These are phyloP conservation scores for Trichophyton equinum DNA, from an alignment of 2,329 filamentous ascomycete genomes.

Conservation along the genomic window DNA sequence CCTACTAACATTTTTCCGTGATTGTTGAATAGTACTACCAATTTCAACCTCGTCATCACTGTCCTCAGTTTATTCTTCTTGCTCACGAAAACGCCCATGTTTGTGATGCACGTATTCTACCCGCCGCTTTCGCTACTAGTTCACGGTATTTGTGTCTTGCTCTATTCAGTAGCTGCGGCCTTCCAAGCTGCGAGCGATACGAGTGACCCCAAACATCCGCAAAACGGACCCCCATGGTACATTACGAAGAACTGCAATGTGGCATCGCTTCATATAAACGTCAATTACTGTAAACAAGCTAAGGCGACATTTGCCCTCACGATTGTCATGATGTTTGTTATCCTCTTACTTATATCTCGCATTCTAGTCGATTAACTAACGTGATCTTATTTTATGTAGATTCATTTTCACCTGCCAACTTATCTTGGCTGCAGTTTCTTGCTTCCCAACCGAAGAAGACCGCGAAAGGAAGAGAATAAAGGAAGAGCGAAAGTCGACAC, in stretches of 20 bases:
- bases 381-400: constrained; percentile 21
- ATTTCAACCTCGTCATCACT: constrained; percentile 49
- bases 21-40: constrained; percentile 39
- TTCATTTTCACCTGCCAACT: constrained; percentile 40
- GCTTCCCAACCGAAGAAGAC: constrained; percentile 32
- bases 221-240: constrained; percentile 50
- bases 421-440: constrained; percentile 36
- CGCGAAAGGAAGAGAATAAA: constrained; percentile 18
- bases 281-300: constrained; percentile 48
- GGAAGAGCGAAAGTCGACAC: constrained; percentile 24
- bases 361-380: not conserved
- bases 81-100: constrained; percentile 46
- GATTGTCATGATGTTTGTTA: constrained; percentile 43
- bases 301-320: constrained; percentile 46
- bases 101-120: constrained; percentile 44
- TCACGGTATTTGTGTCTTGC: constrained; percentile 38
- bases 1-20: constrained; percentile 4
- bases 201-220: constrained; percentile 42
- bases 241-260: constrained; percentile 49
- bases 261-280: constrained; percentile 33
- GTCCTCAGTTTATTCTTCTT: constrained; percentile 50
- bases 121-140: constrained; percentile 43
- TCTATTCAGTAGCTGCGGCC: constrained; percentile 45
- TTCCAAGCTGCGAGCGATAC: constrained; percentile 47
- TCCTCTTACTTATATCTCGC: not conserved